phyloP scores from a whole-genome alignment of 2,329 filamentous ascomycete species.

The Cercospora zeae-maydis region DNA sequence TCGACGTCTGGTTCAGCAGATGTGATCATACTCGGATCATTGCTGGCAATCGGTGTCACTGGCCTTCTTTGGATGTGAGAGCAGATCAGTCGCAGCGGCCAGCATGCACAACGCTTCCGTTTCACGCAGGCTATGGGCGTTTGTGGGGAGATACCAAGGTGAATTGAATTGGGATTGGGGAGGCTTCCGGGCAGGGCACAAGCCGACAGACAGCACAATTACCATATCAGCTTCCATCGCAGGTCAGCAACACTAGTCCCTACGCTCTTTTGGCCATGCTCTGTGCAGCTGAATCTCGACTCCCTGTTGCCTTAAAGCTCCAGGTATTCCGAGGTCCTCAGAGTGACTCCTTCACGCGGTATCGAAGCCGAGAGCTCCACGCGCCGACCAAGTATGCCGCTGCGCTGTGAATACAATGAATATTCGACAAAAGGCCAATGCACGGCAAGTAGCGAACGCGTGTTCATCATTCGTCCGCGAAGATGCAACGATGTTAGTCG shows the following conservation, averaged over 20 bases:
- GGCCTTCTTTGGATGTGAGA: slow-evolving; percentile 4
- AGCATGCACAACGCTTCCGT: neutral
- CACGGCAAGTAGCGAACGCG: neutral
- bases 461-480: too few species aligned
- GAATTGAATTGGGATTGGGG: neutral
- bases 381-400: neutral
- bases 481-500: neutral
- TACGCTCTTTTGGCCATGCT: too few species aligned
- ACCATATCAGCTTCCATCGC: neutral
- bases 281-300: too few species aligned
- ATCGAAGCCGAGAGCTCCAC: neutral
- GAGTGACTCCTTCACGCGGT: neutral
- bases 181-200: neutral
- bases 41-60: neutral
- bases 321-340: neutral
- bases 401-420: neutral
- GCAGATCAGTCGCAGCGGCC: neutral
- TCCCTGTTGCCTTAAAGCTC: too few species aligned
- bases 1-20: neutral
- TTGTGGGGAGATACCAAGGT: neutral
- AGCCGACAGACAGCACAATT: neutral
- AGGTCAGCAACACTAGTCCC: neutral
- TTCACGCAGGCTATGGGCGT: neutral
- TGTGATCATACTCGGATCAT: neutral
- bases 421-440: neutral